Conservation (phyloP, 148 eudicot species). For the Pharnaceum exiguum region DNA sequence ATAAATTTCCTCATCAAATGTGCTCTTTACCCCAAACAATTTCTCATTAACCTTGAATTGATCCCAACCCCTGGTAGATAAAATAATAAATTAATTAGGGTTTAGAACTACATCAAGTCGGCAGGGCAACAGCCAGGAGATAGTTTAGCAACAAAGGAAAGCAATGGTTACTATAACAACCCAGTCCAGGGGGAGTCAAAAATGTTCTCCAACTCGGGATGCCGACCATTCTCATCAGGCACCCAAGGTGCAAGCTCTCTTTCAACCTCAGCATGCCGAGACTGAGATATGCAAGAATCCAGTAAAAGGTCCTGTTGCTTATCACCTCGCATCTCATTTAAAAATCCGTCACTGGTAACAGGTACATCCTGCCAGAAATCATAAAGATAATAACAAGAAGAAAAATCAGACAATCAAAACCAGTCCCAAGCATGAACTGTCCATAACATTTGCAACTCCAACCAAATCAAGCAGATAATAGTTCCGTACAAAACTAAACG, state of each 20-base stretch:
- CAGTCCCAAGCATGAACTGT: background rate
- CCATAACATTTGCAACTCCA: background rate
- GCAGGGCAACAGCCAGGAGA: background rate
- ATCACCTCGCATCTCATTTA: slow-evolving; percentile 51
- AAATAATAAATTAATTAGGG: background rate
- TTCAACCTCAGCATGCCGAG: slow-evolving; percentile 61
- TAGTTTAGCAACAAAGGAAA: background rate
- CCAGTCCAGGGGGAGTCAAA: slow-evolving; percentile 77
- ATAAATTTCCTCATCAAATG: slow-evolving; percentile 94
- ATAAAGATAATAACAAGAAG: background rate
- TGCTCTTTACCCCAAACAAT: slow-evolving; percentile 92
- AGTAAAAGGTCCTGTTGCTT: slow-evolving; percentile 71
- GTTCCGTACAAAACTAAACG: background rate
- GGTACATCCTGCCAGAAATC: slow-evolving; percentile 58
- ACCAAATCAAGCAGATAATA: background rate
- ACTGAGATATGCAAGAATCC: slow-evolving; percentile 81
- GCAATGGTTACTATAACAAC: slow-evolving; percentile 39
- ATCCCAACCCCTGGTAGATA: slow-evolving; percentile 75
- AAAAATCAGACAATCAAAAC: background rate
- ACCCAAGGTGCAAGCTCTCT: slow-evolving; percentile 88
- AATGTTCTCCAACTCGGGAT: slow-evolving; percentile 71
- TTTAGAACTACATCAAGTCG: background rate
- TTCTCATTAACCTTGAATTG: slow-evolving; percentile 90
- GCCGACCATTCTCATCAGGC: slow-evolving; percentile 70
- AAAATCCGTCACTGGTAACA: slow-evolving; percentile 55